Conservation (phyloP, 192 early-diverging fungal genomes). For the Polychytrium aggregatum region DNA sequence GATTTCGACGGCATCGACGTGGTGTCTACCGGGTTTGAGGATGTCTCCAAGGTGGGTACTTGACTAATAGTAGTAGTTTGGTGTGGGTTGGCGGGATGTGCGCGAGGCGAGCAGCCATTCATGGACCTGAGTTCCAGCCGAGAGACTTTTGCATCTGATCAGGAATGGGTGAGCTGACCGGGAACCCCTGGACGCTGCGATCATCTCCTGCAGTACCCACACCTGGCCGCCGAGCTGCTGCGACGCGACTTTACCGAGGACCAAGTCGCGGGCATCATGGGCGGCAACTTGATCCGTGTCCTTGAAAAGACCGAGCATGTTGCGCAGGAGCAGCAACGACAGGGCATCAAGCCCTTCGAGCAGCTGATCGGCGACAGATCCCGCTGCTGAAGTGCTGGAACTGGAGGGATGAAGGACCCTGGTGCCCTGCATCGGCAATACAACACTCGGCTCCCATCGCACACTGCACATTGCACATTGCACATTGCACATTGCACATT, state of each 20-base stretch:
- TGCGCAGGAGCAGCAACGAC: slow-evolving; percentile 3
- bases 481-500: too few species aligned
- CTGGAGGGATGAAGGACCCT: too few species aligned
- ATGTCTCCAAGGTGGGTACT: slow-evolving; percentile 33
- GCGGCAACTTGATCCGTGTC: slow-evolving; percentile 28
- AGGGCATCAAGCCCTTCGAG: slow-evolving; percentile 3
- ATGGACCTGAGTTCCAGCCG: too few species aligned
- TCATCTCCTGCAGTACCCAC: slow-evolving; percentile 21
- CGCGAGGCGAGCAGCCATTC: too few species aligned
- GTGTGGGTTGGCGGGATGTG: neutral
- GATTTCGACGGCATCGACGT: slow-evolving; percentile 51
- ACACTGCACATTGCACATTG: too few species aligned
- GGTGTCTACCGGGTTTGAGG: slow-evolving; percentile 43
- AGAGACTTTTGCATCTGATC: too few species aligned
- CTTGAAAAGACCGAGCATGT: slow-evolving; percentile 22
- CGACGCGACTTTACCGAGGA: slow-evolving; percentile 20
- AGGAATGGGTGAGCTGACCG: too few species aligned
- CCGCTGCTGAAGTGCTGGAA: neutral
- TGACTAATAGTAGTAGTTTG: neutral
- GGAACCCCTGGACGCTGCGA: too few species aligned
- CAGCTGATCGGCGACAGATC: neutral
- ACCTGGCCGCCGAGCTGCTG: slow-evolving; percentile 27
- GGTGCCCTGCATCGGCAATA: too few species aligned
- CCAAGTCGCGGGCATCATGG: slow-evolving; percentile 27
- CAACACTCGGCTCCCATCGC: too few species aligned